These are phyloP conservation scores for Phytophthora multivora DNA, from an alignment of 352 stramenopile species.

Conservation along the genomic window DNA sequence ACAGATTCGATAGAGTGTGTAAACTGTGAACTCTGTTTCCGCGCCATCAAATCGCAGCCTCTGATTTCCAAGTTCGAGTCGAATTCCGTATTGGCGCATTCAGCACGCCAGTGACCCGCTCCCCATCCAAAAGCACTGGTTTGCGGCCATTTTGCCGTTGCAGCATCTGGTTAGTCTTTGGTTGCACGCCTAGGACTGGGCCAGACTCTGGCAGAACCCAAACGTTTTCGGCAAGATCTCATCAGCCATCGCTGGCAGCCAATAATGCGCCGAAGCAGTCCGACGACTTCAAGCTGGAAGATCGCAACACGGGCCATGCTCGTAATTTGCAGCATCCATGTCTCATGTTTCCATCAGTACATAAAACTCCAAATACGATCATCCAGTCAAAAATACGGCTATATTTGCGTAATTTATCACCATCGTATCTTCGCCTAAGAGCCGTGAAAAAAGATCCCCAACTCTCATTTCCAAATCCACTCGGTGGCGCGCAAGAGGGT, in stretches of 20 bases:
- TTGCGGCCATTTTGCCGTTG: too few relatives aligned
- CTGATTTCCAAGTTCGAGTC: not conserved
- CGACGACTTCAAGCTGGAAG: conserved; percentile 21
- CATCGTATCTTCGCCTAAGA: conserved; percentile 17
- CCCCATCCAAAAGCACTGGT: conserved; percentile 9
- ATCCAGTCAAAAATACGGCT: not conserved
- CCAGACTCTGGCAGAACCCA: too few relatives aligned
- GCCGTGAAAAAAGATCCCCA: conserved; percentile 13
- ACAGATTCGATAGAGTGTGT: conserved; percentile 1
- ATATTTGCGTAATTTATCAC: conserved; percentile 14
- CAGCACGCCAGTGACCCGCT: conserved; percentile 10
- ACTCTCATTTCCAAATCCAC: conserved; percentile 31
- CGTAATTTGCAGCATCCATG: conserved; percentile 13
- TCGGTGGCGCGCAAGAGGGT: conserved; percentile 9
- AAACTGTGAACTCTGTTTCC: not conserved
- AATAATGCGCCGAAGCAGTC: conserved; percentile 1
- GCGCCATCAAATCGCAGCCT: not conserved
- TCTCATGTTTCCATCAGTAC: not conserved
- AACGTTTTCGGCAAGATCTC: not conserved
- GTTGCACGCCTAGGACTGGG: too few relatives aligned
- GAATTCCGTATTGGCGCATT: not conserved
- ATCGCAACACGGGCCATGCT: conserved; percentile 15
- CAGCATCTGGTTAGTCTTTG: not conserved
- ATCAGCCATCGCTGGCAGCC: conserved; percentile 15
- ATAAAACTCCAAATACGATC: not conserved